Evolutionary conservation across 2,329 filamentous ascomycete genomes (phyloP).

Genomic region (Penicillium sp.): DNA sequence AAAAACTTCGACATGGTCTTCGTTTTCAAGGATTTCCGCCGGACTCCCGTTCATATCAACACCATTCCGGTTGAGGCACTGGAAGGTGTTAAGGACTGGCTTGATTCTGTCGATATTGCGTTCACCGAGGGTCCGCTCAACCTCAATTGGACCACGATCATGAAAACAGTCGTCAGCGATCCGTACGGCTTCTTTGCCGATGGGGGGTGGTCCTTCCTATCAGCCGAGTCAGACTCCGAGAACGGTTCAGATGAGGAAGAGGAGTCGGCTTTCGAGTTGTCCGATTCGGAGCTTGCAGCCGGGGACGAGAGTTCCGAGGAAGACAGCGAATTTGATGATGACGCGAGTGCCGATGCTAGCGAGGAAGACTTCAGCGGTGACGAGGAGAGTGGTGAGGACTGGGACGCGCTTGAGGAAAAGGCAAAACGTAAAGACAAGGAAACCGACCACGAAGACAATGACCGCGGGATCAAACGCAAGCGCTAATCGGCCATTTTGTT

Average conservation of each 20-base stretch:
- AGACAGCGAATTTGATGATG: constrained; percentile 90
- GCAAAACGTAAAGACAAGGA: constrained; percentile 64
- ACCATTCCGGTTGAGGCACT: constrained; percentile 95
- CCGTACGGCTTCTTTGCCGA: constrained; percentile 94
- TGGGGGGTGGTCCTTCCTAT: constrained; percentile 91
- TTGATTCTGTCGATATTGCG: constrained; percentile 92
- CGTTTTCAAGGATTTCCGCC: constrained; percentile 94
- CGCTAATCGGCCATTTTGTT: constrained; percentile 42
- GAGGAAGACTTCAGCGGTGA: constrained; percentile 57
- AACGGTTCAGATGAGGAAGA: constrained; percentile 74
- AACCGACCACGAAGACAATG: constrained; percentile 53
- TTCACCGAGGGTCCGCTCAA: constrained; percentile 94
- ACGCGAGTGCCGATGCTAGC: constrained; percentile 73
- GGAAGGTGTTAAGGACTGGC: constrained; percentile 95
- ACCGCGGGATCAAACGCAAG: constrained; percentile 71
- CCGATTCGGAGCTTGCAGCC: constrained; percentile 72
- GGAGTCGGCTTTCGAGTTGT: constrained; percentile 89
- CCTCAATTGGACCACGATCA: constrained; percentile 97
- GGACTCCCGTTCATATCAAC: constrained; percentile 91
- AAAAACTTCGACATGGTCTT: constrained; percentile 99
- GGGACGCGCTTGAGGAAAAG: constrained; percentile 93
- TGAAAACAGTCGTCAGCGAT: constrained; percentile 96
- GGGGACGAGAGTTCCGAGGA: constrained; percentile 79
- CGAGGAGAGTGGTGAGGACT: constrained; percentile 81
- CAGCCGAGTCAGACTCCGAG: constrained; percentile 82